Percentiles rank a stretch among this genome's conserved stretches.
Evolutionary conservation across 495 filamentous ascomycete genomes (phyloP).

Genomic region (Penicillium antarcticum): DNA sequence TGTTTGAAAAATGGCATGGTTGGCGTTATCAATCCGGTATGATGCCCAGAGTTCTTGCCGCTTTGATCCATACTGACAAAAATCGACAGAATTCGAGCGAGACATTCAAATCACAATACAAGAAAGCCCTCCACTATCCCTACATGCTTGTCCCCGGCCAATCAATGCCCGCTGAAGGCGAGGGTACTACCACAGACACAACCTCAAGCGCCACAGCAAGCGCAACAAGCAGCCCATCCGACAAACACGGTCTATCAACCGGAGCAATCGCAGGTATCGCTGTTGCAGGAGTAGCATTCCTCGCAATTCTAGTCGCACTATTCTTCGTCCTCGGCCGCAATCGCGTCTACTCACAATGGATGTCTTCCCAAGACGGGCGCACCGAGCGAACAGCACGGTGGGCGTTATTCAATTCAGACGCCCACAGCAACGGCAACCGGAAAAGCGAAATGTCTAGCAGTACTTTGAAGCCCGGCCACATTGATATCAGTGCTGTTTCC

Average conservation of each 20-base stretch:
- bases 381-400: conserved; percentile 31
- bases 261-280: conserved; percentile 40
- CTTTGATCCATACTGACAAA: background rate
- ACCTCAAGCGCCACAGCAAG: conserved; percentile 4
- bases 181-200: conserved; percentile 1
- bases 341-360: conserved; percentile 34
- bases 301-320: conserved; percentile 29
- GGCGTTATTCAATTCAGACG: conserved; percentile 23
- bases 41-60: background rate
- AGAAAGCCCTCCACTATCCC: conserved; percentile 27
- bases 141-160: conserved; percentile 42
- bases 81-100: conserved; percentile 26
- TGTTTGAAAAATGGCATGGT: conserved; percentile 42
- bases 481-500: conserved; percentile 6
- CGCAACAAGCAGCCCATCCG: background rate
- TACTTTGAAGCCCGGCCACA: background rate
- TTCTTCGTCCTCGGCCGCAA: conserved; percentile 42
- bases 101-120: conserved; percentile 32
- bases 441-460: conserved; percentile 18
- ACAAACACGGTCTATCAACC: conserved; percentile 18
- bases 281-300: conserved; percentile 28
- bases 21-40: conserved; percentile 39
- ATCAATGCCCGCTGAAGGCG: conserved; percentile 34
- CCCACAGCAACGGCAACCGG: background rate
- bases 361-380: conserved; percentile 30